Evolutionary conservation across 164 flowering plant species (phyloP), one percentile per base, ranked within the genome.

Genomic region (Magnolia changhungtana): DNA sequence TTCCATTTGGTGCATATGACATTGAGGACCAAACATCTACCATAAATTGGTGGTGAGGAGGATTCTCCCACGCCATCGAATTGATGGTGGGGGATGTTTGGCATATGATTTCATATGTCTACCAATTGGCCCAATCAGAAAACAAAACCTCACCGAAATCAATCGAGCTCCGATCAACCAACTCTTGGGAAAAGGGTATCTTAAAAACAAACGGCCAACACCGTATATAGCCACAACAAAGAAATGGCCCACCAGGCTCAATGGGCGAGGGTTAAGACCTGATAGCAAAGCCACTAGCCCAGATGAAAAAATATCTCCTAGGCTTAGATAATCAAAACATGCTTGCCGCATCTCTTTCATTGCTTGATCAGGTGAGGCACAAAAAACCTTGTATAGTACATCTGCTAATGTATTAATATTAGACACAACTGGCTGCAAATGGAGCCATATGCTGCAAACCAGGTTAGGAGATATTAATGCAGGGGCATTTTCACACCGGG

Each of bases 321-420:
- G 90, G 75, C 91, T 90, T 37, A 92, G 74, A 78, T 92, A 92
- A 75, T 92, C 97, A 75, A 87, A 95, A 86, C 98, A 95, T 61
- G 98, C 98, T 71, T 95, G 80, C 1, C 97, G 91, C 98, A 95
- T 95, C 84, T 93, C 98, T 58, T 82, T 88, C 82, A 93, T 89
- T 69, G 98, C 97, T 82, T 79, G 87, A 85, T 95, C 98, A 78
- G 97, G 90, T 21, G 98, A 95, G 64, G 93, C 89, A 78, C 90
- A 88, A 72, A 91, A 91, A 63, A 91, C 92, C 80, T 85, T 89
- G 84, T 92, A 89, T 51, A 92, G 77, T 4, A 94, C 96, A 64
- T 90, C 94, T 2, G 94, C 96, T 82, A 92, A 80, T 4, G 94
- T 92, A 76, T 92, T 92, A 68, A 92, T 92, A 2, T 94, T 92